Conservation (phyloP, 2,329 filamentous ascomycete genomes). For the Ascochyta rabiei region DNA sequence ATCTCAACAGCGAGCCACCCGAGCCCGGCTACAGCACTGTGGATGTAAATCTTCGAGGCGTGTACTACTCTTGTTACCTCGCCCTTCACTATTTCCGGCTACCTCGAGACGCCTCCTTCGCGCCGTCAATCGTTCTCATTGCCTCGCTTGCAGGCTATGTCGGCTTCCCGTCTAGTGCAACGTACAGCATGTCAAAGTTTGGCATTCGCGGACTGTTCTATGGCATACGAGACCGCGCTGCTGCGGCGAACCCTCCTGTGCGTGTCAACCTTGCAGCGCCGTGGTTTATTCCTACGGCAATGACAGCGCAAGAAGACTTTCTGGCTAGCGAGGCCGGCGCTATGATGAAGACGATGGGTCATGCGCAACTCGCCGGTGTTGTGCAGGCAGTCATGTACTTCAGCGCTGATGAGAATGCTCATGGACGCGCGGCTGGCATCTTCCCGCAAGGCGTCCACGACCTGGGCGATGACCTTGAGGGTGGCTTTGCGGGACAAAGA, state of each 20-base stretch:
- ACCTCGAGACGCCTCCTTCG: slow-evolving; percentile 24
- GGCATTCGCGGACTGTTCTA: slow-evolving; percentile 37
- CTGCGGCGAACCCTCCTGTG: slow-evolving; percentile 15
- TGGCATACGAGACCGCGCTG: slow-evolving; percentile 25
- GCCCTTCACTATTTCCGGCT: slow-evolving; percentile 36
- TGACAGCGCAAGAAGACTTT: slow-evolving; percentile 19
- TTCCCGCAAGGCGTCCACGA: slow-evolving; percentile 26
- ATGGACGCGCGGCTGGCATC: slow-evolving; percentile 26
- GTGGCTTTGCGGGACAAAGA: slow-evolving; percentile 9
- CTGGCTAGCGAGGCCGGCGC: slow-evolving; percentile 17
- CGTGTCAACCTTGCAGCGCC: slow-evolving; percentile 38
- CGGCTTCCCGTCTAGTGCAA: slow-evolving; percentile 27
- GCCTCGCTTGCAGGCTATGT: slow-evolving; percentile 33
- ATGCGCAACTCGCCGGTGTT: slow-evolving; percentile 28
- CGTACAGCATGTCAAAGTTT: slow-evolving; percentile 38
- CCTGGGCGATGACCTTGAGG: slow-evolving; percentile 31
- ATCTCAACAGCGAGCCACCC: slow-evolving; percentile 22
- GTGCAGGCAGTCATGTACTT: slow-evolving; percentile 28
- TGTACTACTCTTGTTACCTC: slow-evolving; percentile 34
- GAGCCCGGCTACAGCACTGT: slow-evolving; percentile 23
- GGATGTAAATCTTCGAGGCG: slow-evolving; percentile 31
- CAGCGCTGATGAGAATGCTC: slow-evolving; percentile 18
- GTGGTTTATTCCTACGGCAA: slow-evolving; percentile 34
- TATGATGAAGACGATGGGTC: slow-evolving; percentile 21
- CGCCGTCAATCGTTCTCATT: slow-evolving; percentile 26